Conservation (phyloP, 2,329 filamentous ascomycete species). For the Fusarium sp. region DNA sequence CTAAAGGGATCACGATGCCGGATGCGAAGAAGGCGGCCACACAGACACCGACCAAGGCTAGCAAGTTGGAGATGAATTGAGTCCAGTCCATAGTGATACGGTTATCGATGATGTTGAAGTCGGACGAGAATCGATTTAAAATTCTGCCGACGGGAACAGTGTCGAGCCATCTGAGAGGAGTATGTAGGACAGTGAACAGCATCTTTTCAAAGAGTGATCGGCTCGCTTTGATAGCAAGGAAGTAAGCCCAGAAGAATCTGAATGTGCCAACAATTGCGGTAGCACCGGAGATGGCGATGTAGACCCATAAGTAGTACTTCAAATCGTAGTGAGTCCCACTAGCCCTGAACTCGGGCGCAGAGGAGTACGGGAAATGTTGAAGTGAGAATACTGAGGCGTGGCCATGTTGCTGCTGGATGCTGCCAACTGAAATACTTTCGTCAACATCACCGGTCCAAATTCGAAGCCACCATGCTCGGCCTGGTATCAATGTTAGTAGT, state of each 20-base stretch:
- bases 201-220: constrained; percentile 72
- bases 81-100: constrained; percentile 70
- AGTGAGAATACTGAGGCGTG: constrained; percentile 57
- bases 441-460: constrained; percentile 63
- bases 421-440: constrained; percentile 29
- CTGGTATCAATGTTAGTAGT: constrained; percentile 38
- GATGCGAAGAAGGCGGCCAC: constrained; percentile 75
- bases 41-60: constrained; percentile 72
- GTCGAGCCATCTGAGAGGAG: constrained; percentile 82
- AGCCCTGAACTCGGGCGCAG: constrained; percentile 44
- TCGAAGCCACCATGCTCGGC: constrained; percentile 70
- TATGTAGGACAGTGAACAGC: constrained; percentile 72
- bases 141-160: constrained; percentile 81
- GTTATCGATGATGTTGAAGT: constrained; percentile 79
- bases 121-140: constrained; percentile 79
- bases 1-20: constrained; percentile 70
- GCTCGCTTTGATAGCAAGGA: constrained; percentile 75
- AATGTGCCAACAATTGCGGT: constrained; percentile 68
- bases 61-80: constrained; percentile 66
- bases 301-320: constrained; percentile 74
- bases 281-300: constrained; percentile 72
- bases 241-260: constrained; percentile 70
- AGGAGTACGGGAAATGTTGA: constrained; percentile 56
- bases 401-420: constrained; percentile 47
- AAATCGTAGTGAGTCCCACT: constrained; percentile 52